Evolutionary conservation across 2,329 filamentous ascomycete species (phyloP), one percentile per base, ranked within the genome.

Genomic region (Pseudocercospora fuligena): DNA sequence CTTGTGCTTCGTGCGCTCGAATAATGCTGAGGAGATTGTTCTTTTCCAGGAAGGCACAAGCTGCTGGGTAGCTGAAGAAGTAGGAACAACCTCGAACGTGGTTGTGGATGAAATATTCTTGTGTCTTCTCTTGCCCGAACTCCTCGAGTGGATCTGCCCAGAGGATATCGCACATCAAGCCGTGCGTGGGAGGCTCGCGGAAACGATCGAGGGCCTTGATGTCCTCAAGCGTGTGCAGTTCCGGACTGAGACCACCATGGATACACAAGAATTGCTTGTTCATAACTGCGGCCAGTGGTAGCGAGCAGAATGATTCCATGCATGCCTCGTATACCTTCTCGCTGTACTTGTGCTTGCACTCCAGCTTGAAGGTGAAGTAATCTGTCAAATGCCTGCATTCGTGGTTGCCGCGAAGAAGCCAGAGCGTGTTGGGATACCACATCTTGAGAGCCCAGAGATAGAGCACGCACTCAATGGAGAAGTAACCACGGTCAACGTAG

Each of bases 181-280:
- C 95, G 77, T 98, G 94, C 2, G 95, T 99, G 3, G 95, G 95
- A 54, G 95, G 95, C 81, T 99, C 95, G 67, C 94, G 89, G 88
- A 99, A 99, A 67, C 95, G 93, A 80, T 99, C 94, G 80, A 99
- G 96, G 91, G 97, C 91, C 85, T 94, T 93, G 73, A 99, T 82
- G 76, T 99, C 95, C 73, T 99, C 95, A 62, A 99, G 85, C 4
- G 94, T 97, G 80, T 98, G 94, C 69, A 99, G 84, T 81, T 99
- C 95, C 6, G 95, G 95, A 79, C 94, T 97, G 73, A 99, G 84
- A 70, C 95, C 95, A 76, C 95, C 95, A 79, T 99, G 95, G 74
- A 99, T 98, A 80, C 95, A 99, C 73, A 99, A 84, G 81, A 99
- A 99, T 81, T 99, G 95, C 86, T 99, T 99, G 88, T 99, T 99